A percentile compares a stretch with the other conserved stretches of the same genome.
phyloP scores from a whole-genome alignment of 2,329 filamentous ascomycete genomes.

The Fusarium hostae region DNA sequence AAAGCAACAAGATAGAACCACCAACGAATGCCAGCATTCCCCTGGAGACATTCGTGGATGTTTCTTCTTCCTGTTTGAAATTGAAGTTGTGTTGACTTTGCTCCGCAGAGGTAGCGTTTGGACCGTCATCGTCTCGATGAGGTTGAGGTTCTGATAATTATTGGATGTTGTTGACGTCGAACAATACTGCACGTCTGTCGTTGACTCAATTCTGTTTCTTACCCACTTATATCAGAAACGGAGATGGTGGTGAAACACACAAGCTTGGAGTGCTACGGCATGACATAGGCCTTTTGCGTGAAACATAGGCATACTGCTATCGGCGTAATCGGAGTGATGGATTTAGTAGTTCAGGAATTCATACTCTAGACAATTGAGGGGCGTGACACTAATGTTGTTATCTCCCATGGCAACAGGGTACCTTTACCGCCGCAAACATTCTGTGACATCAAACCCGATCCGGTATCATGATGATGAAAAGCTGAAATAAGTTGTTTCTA shows the following conservation, averaged over 20 bases:
- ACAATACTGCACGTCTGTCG: background rate
- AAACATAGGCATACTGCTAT: constrained; percentile 25
- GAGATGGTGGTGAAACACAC: constrained; percentile 17
- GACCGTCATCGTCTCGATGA: constrained; percentile 4
- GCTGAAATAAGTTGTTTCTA: constrained; percentile 13
- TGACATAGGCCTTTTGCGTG: constrained; percentile 11
- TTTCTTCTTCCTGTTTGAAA: background rate
- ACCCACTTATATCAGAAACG: constrained; percentile 29
- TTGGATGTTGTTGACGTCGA: constrained; percentile 11
- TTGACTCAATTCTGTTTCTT: background rate
- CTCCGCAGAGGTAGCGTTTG: background rate
- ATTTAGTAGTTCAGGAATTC: constrained; percentile 10
- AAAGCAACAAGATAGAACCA: background rate
- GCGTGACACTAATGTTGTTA: constrained; percentile 23
- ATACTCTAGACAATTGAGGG: constrained; percentile 14
- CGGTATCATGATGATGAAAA: constrained; percentile 19
- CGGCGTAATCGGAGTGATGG: constrained; percentile 6
- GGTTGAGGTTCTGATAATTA: background rate
- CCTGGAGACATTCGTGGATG: too few relatives aligned
- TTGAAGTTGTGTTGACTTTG: background rate
- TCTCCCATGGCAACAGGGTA: constrained; percentile 39
- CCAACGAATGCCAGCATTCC: background rate
- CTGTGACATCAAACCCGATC: constrained; percentile 21
- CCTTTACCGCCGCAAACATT: constrained; percentile 20
- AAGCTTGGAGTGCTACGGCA: constrained; percentile 15